A percentile compares a stretch with the other conserved stretches of the same genome.
phyloP scores from a whole-genome alignment of 2,329 filamentous ascomycete species.

The Trichoderma atrobrunneum region DNA sequence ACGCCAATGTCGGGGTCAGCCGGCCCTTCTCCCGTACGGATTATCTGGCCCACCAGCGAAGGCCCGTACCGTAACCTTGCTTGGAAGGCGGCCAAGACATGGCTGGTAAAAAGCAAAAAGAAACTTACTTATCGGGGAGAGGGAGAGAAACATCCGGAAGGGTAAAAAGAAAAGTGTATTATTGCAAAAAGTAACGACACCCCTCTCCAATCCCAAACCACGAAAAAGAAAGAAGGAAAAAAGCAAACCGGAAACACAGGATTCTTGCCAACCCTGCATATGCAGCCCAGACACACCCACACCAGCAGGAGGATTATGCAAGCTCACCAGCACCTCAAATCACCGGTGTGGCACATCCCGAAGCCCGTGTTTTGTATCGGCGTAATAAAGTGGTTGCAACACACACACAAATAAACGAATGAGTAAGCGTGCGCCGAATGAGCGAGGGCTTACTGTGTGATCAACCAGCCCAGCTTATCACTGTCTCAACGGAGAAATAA shows the following conservation, averaged over 20 bases:
- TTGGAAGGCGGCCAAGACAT: slow-evolving; percentile 6
- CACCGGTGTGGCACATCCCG: background rate
- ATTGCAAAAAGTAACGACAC: background rate
- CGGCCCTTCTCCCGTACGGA: background rate
- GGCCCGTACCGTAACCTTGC: slow-evolving; percentile 2
- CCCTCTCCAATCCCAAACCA: background rate
- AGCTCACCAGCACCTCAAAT: background rate
- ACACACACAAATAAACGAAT: background rate
- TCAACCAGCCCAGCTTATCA: background rate
- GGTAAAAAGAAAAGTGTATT: background rate
- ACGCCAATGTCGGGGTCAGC: slow-evolving; percentile 2
- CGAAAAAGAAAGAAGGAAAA: background rate
- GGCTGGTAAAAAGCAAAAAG: background rate
- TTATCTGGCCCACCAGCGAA: slow-evolving; percentile 1
- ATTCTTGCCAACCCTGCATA: background rate
- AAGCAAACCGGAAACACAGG: background rate
- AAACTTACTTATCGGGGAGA: background rate
- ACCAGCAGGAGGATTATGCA: background rate
- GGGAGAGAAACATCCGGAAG: background rate
- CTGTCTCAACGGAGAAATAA: background rate
- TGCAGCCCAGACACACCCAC: background rate
- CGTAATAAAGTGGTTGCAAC: background rate
- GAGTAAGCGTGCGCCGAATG: background rate
- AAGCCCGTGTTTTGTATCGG: background rate
- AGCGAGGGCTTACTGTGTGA: background rate